Evolutionary conservation across 2,329 filamentous ascomycete species (phyloP), one percentile per base, ranked within the genome.

Genomic region (Penicillium thymicola): DNA sequence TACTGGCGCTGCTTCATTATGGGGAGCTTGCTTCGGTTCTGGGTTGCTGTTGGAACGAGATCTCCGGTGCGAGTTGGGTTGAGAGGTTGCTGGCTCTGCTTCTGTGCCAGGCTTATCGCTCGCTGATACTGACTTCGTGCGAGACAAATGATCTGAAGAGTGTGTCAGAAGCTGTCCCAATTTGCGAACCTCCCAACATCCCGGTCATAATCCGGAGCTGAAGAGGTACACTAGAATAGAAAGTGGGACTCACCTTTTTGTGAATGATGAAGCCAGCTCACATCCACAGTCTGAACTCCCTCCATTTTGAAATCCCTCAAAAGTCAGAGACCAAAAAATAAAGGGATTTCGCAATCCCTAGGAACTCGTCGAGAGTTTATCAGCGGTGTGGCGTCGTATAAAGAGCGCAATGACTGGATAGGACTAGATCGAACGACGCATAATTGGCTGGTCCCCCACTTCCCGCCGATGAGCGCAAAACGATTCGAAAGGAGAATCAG

Each of bases 261-360:
- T 66, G 88, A 85, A 71, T 89, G 89, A 76, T 94, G 89, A 80
- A 95, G 89, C 91, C 91, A 96, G 75, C 89, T 92, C 70, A 95
- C 90, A 76, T 96, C 91, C 69, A 95, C 84, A 64, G 88, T 87
- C 73, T 91, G 86, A 63, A 90, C 84, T 66, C 89, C 87, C 76
- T 93, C 90, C 90, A 93, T 93, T 59, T 65, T 79, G 59, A 58
- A 40, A 21, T 49, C n/a, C 36, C 41, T 50, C 21, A n/a, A 34
- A n/a, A 43, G 14, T 34, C 27, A 41, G 27, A 51, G 48, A 40
- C 1, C 13, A 30, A 30, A 21, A 37, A 27, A 21, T 2, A 6
- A 21, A 38, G 30, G 34, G 14, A 23, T 27, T 18, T 54, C 23
- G 16, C 51, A 37, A 36, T 28, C 4, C 21, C 14, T 21, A 47